Base-by-base conservation (phyloP, 768 basidiomycete genomes). In the Antrodiella citrinella region DNA sequence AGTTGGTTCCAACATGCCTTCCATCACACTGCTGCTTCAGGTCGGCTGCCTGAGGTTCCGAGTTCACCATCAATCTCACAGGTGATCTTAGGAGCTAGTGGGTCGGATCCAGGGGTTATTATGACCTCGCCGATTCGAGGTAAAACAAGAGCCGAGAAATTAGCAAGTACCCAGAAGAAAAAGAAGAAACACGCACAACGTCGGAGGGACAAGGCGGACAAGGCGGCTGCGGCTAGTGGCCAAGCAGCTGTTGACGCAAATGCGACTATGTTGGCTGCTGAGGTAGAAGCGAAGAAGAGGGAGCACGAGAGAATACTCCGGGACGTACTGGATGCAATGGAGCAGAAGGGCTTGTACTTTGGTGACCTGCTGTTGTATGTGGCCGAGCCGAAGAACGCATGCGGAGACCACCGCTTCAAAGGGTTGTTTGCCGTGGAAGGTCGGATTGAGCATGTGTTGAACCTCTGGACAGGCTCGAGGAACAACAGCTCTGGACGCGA, bases 341-440 rank as follows among this genome's bases (percentile, higher is more conserved):
- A 38, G 35, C 10, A 38, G 18, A 10, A 18, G 10, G 18, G 18
- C 35, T 10, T 38, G 18, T 38, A 10, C 18, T 10, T 38, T 18
- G 35, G 35, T 18, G 35, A 38, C 35, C 35, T 38, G 35, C 18
- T 38, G 35, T 18, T 38, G 18, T 38, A 38, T 38, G 18, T 38
- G 10, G 10, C 35, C 10, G 35, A 38, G 10, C 35, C 35, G 10
- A 38, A 18, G 10, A 38, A 38, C 18, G 10, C 10, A 10, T 10
- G 10, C 10, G 35, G 35, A 18, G 18, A 18, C 10, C 10, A 38
- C 10, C 44, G 50, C 11, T 51, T 19, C 18, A 10, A 45, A 10
- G 50, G 50, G 7, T 51, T 51, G 44, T 51, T 51, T 24, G 4
- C 11, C 26, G 19, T 12, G 12, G 12, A 42, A 19, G 13, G 12